Evolutionary conservation across 176 grass and related monocot species (phyloP), one percentile per base, ranked within the genome.

Genomic region (Raddia distichophylla): DNA sequence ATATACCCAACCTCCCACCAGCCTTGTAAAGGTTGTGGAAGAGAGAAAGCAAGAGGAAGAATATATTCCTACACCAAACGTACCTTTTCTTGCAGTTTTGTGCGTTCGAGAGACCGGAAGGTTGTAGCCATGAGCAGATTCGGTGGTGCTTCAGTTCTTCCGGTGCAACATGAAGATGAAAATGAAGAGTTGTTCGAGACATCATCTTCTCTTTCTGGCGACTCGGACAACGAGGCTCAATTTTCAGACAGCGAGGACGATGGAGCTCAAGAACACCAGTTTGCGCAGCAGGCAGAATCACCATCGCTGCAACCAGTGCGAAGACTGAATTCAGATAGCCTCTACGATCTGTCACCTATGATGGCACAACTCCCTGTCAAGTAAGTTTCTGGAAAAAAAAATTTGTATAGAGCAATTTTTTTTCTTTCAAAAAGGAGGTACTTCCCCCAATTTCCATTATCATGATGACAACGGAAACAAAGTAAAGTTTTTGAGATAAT

Each of bases 271-370:
- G 77, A 84, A 42, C 20, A 58, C 55, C 66, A 76, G 76, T 79
- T 73, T 12, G 69, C 10, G 69, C 87, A 64, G 22, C 87, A 84
- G 22, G 63, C 50, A 6, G 40, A 27, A 58, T 76, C 72, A 54
- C 54, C 54, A 12, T 8, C 60, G 43, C 65, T 33, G 22, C 54
- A 46, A 59, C 69, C 71, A 48, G 79, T 50, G 56, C 67, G 60
- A 65, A 82, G 64, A 22, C 4, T 85, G 60, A 82, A 91, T 11
- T 89, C 93, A 0, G 73, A 78, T 8, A 48, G 75, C 81, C 51
- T 89, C 76, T 86, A 84, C 75, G 82, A 94, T 69, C 65, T 97
- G 47, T 94, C 94, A 2, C 85, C 91, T 27, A 78, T 97, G 40
- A 86, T 80, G 85, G 72, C 81, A 4, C 78, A 94, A 0, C 94